A percentile compares a stretch with the other conserved stretches of the same genome.
phyloP scores from a whole-genome alignment of 805 yeast genomes.

The Yarrowia sp. region DNA sequence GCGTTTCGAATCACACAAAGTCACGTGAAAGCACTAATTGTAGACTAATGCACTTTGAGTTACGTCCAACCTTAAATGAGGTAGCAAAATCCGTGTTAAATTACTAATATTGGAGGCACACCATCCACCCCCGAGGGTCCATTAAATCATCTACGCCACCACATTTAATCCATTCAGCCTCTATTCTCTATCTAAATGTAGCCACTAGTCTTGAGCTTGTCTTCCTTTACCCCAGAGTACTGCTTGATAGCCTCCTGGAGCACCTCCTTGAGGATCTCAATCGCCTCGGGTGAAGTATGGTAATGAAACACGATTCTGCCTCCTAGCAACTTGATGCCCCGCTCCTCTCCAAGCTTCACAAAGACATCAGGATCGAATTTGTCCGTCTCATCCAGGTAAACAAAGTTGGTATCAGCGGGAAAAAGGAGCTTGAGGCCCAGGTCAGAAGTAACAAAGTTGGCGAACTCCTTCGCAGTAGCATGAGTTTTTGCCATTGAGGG shows the following conservation, averaged over 20 bases:
- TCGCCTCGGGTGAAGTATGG: constrained; percentile 53
- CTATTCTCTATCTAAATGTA: constrained; percentile 12
- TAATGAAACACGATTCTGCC: constrained; percentile 83
- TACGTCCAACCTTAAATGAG: background rate
- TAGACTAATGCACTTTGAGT: constrained; percentile 14
- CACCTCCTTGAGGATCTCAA: constrained; percentile 33
- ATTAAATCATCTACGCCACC: constrained; percentile 9
- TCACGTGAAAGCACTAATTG: constrained; percentile 38
- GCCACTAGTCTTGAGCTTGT: constrained; percentile 29
- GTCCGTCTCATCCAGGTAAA: constrained; percentile 77
- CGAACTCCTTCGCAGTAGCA: constrained; percentile 59
- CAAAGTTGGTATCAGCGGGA: constrained; percentile 88
- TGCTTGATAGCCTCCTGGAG: constrained; percentile 15
- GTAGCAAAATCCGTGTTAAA: constrained; percentile 15
- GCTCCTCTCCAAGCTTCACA: constrained; percentile 61
- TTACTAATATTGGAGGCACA: constrained; percentile 19
- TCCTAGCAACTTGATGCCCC: constrained; percentile 70
- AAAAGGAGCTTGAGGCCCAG: constrained; percentile 64
- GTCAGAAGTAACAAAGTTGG: constrained; percentile 43
- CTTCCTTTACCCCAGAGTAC: constrained; percentile 14
- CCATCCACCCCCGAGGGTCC: constrained; percentile 14
- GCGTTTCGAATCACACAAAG: constrained; percentile 20
- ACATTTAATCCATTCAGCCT: constrained; percentile 5
- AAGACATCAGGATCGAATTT: constrained; percentile 64
- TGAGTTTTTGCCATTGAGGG: constrained; percentile 61